phyloP scores from a whole-genome alignment of 148 eudicot species.

The Vaccinium corymbosum region DNA sequence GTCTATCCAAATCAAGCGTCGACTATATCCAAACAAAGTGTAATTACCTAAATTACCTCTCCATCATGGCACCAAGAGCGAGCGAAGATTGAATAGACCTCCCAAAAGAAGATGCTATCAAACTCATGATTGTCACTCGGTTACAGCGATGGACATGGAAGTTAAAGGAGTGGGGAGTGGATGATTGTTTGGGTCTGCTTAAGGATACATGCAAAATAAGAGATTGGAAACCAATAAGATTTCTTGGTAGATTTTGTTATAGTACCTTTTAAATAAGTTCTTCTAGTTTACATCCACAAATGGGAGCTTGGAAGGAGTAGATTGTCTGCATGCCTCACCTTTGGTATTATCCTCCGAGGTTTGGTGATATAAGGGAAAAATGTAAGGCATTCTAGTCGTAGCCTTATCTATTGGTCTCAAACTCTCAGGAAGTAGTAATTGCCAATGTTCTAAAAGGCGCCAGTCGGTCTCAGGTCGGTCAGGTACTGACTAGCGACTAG shows the following conservation, averaged over 20 bases:
- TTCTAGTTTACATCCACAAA: not conserved
- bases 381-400: not conserved
- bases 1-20: not conserved
- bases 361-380: not conserved
- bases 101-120: not conserved
- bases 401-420: not conserved
- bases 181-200: not conserved
- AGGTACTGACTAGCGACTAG: too few species aligned
- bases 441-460: too few species aligned
- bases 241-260: not conserved
- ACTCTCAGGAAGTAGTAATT: not conserved
- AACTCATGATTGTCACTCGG: not conserved
- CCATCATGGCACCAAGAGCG: not conserved
- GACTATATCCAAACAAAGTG: not conserved
- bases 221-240: not conserved
- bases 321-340: not conserved
- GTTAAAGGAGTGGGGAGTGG: not conserved
- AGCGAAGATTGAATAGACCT: not conserved
- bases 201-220: not conserved
- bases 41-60: not conserved
- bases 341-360: not conserved
- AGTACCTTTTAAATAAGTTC: not conserved
- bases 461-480: too few species aligned
- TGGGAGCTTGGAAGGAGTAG: not conserved
- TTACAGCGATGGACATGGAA: not conserved